phyloP scores from a whole-genome alignment of 1,284 basidiomycete genomes.

The Dichomitus squalens region DNA sequence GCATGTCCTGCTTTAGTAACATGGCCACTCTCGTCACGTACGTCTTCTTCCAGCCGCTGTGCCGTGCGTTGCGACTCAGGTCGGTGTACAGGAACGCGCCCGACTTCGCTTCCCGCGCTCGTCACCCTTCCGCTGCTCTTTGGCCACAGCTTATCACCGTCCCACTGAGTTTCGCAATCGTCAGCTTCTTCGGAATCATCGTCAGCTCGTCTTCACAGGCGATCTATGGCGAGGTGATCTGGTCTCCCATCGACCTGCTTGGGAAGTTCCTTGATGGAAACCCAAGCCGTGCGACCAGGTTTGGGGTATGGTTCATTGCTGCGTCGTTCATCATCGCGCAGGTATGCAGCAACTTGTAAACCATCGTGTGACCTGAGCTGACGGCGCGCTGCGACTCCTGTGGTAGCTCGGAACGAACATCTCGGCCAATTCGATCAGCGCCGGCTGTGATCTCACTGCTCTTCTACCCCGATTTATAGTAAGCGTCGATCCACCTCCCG shows the following conservation, averaged over 20 bases:
- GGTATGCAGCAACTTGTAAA: constrained; percentile 33
- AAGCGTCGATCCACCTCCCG: constrained; percentile 24
- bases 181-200: constrained; percentile 84
- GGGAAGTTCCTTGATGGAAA: constrained; percentile 65
- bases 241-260: constrained; percentile 80
- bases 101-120: constrained; percentile 78
- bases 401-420: constrained; percentile 65
- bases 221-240: constrained; percentile 78
- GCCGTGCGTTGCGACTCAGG: background rate
- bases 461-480: constrained; percentile 80
- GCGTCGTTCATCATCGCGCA: constrained; percentile 78
- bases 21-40: constrained; percentile 76
- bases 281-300: constrained; percentile 66
- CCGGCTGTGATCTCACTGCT: constrained; percentile 85
- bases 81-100: constrained; percentile 61
- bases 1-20: constrained; percentile 82
- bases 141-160: constrained; percentile 76
- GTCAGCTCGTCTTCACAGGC: constrained; percentile 79
- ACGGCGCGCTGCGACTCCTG: background rate
- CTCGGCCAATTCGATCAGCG: constrained; percentile 84
- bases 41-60: constrained; percentile 21
- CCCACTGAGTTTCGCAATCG: constrained; percentile 76
- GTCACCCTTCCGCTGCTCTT: constrained; percentile 65
- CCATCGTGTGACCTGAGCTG: no score
- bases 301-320: constrained; percentile 79